Conservation (phyloP, 1,284 basidiomycete genomes). For the Somion occarium region DNA sequence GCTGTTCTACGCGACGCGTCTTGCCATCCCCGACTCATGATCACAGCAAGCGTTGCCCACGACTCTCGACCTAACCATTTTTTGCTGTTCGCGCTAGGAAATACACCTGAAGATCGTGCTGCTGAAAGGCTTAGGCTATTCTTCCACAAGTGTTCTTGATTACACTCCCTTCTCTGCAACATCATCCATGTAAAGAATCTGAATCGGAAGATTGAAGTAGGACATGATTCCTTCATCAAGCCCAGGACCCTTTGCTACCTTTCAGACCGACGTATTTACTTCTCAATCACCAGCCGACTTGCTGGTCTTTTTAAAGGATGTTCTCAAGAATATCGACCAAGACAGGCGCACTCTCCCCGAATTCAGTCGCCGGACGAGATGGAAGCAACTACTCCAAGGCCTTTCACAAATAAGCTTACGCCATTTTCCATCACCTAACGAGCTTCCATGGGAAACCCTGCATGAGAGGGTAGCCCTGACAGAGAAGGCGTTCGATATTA, state of each 20-base stretch:
- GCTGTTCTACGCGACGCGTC: background rate
- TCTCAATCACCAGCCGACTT: background rate
- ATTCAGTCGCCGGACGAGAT: background rate
- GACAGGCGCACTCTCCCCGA: background rate
- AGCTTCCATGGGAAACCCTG: slow-evolving; percentile 45
- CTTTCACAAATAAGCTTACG: slow-evolving; percentile 49
- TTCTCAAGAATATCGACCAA: background rate
- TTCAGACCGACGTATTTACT: background rate
- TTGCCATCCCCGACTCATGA: background rate
- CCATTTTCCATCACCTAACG: slow-evolving; percentile 41
- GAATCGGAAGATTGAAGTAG: background rate
- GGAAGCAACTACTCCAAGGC: slow-evolving; percentile 17
- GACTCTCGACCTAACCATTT: background rate
- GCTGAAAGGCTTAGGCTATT: background rate
- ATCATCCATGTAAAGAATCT: background rate
- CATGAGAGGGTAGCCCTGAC: slow-evolving; percentile 55
- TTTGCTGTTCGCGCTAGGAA: background rate
- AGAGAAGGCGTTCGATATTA: slow-evolving; percentile 47
- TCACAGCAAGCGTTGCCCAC: background rate
- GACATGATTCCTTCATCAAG: background rate
- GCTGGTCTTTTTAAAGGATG: background rate
- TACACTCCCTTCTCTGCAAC: background rate
- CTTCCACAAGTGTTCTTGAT: background rate
- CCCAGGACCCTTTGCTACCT: background rate
- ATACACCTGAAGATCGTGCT: background rate